Percentiles rank a stretch among this genome's conserved stretches.
Conservation (phyloP, 2,329 filamentous ascomycete species). For the Catunica adiposa region DNA sequence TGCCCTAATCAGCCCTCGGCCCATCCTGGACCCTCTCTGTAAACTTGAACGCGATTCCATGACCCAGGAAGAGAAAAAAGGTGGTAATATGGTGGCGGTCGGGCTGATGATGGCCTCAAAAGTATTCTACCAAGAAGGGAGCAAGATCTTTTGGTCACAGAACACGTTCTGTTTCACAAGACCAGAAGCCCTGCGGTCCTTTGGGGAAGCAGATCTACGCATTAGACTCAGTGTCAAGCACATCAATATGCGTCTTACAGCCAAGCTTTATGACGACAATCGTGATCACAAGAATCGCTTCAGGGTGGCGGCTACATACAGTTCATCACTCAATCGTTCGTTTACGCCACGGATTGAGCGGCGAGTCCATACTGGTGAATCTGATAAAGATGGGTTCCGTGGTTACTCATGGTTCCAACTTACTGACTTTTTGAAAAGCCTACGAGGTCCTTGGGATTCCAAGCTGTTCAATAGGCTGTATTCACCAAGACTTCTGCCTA, state of each 20-base stretch:
- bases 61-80: conserved; percentile 27
- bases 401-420: conserved; percentile 39
- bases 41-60: conserved; percentile 28
- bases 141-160: conserved; percentile 31
- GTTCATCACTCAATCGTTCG: not conserved
- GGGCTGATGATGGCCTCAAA: conserved; percentile 36
- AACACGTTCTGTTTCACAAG: conserved; percentile 40
- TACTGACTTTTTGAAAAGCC: conserved; percentile 33
- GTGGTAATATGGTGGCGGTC: conserved; percentile 34
- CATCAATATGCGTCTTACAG: conserved; percentile 36
- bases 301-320: conserved; percentile 18
- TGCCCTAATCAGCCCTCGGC: conserved; percentile 30
- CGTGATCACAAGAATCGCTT: conserved; percentile 20
- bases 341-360: not conserved
- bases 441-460: conserved; percentile 31
- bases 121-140: conserved; percentile 33
- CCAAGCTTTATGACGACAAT: conserved; percentile 35
- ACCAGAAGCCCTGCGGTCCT: conserved; percentile 32
- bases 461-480: conserved; percentile 16
- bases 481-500: conserved; percentile 30
- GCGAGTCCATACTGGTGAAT: conserved; percentile 23
- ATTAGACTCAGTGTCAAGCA: conserved; percentile 29
- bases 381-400: conserved; percentile 35
- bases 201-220: conserved; percentile 28
- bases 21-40: conserved; percentile 39